These are phyloP conservation scores for Lepidium campestre DNA, from an alignment of 441 rosid genomes.

Conservation along the genomic window DNA sequence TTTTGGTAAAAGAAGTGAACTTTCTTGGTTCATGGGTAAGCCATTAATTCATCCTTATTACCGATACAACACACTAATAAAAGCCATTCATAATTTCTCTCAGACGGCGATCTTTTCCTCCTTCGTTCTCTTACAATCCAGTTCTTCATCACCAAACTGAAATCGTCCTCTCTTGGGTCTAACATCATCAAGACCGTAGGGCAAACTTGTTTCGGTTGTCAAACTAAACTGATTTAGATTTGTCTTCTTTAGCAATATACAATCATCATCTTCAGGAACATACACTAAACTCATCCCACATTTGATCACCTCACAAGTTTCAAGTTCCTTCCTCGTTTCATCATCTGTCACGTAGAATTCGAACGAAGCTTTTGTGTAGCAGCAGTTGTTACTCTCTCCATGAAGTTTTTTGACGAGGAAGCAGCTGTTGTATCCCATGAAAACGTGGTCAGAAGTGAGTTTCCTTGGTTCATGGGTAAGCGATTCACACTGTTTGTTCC, in stretches of 20 bases:
- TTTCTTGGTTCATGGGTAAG: conserved; percentile 21
- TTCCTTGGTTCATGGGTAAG: conserved; percentile 22
- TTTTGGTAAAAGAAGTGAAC: too few relatives aligned
- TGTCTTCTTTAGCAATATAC: conserved; percentile 18
- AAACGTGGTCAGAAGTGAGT: conserved; percentile 20
- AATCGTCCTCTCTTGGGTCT: conserved; percentile 15
- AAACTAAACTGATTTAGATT: conserved; percentile 8
- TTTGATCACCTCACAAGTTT: conserved; percentile 24
- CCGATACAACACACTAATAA: neutral
- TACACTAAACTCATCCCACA: conserved; percentile 29
- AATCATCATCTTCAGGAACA: conserved; percentile 14
- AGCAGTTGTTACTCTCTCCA: conserved; percentile 9
- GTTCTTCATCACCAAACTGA: neutral
- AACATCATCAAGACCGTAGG: neutral
- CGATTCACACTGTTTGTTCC: conserved; percentile 20
- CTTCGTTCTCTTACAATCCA: conserved; percentile 8
- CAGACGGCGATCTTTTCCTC: neutral
- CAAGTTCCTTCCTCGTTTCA: conserved; percentile 5
- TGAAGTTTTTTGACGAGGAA: conserved; percentile 17
- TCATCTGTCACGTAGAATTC: conserved; percentile 23
- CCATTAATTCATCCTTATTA: too few relatives aligned
- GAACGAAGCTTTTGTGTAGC: conserved; percentile 24
- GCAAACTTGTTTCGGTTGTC: neutral
- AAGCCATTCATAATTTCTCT: neutral
- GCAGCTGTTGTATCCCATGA: conserved; percentile 25